Evolutionary conservation across 805 yeast genomes (phyloP).

Genomic region (Wickerhamomyces hampshirensis): DNA sequence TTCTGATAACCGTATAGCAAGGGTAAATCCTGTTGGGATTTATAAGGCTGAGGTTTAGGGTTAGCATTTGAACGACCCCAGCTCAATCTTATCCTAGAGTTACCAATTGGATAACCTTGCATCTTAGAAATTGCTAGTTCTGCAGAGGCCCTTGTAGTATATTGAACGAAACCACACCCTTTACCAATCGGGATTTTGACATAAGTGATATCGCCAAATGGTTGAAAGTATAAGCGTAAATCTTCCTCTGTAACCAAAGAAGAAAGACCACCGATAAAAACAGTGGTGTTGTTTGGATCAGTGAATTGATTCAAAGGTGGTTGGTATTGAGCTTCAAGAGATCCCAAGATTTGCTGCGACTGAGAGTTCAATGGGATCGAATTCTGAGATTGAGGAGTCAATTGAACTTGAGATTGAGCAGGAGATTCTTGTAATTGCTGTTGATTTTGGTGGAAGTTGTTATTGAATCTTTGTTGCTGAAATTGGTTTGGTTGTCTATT

Average conservation of each 20-base stretch:
- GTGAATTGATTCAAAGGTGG: slow-evolving; percentile 61
- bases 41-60: slow-evolving; percentile 19
- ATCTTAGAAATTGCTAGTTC: slow-evolving; percentile 79
- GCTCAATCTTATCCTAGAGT: slow-evolving; percentile 73
- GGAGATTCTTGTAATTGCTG: slow-evolving; percentile 7
- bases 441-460: slow-evolving; percentile 9
- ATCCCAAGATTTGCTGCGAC: slow-evolving; percentile 16
- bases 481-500: slow-evolving; percentile 26
- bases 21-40: slow-evolving; percentile 23
- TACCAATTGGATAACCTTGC: slow-evolving; percentile 89
- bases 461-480: slow-evolving; percentile 19
- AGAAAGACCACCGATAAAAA: slow-evolving; percentile 63
- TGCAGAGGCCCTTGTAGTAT: slow-evolving; percentile 70
- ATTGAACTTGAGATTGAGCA: slow-evolving; percentile 7
- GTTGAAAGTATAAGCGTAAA: slow-evolving; percentile 51
- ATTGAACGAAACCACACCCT: slow-evolving; percentile 88
- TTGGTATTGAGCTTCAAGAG: slow-evolving; percentile 37
- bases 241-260: slow-evolving; percentile 56
- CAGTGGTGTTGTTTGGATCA: slow-evolving; percentile 78
- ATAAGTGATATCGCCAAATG: slow-evolving; percentile 72
- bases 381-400: slow-evolving; percentile 6
- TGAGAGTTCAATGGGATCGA: slow-evolving; percentile 18
- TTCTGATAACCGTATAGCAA: slow-evolving; percentile 19
- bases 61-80: slow-evolving; percentile 68
- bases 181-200: slow-evolving; percentile 70